These are phyloP conservation scores for Candida awuae DNA, from an alignment of 805 yeast species.

Conservation along the genomic window DNA sequence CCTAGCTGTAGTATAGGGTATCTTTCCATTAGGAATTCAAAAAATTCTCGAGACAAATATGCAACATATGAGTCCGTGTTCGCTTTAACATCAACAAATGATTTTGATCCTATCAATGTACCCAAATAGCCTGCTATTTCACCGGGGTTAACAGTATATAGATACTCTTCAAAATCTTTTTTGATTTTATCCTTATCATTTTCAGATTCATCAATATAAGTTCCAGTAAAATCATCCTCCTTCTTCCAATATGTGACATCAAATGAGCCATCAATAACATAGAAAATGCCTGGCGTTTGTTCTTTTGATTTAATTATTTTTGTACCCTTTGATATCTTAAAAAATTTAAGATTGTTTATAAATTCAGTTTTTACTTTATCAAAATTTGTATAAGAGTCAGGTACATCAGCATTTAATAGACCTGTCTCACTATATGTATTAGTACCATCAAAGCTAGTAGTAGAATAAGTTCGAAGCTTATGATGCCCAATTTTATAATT, in stretches of 20 bases:
- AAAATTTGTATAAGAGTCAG: constrained; percentile 30
- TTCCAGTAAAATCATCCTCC: constrained; percentile 14
- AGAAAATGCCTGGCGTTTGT: constrained; percentile 66
- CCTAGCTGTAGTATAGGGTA: constrained; percentile 70
- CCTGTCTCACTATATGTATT: constrained; percentile 9
- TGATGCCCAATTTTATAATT: not conserved
- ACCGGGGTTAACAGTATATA: constrained; percentile 63
- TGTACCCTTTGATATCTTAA: constrained; percentile 44
- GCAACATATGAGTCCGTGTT: constrained; percentile 61
- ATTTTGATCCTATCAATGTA: constrained; percentile 67
- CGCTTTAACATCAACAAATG: constrained; percentile 66
- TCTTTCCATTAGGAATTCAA: constrained; percentile 63
- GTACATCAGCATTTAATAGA: constrained; percentile 14
- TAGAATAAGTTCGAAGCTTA: constrained; percentile 21
- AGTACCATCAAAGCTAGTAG: constrained; percentile 12
- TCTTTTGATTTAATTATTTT: constrained; percentile 57
- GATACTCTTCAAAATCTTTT: constrained; percentile 26
- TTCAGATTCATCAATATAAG: constrained; percentile 9
- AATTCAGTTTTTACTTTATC: constrained; percentile 49
- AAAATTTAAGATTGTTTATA: constrained; percentile 50
- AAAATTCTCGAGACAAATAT: constrained; percentile 51
- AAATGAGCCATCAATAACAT: constrained; percentile 69
- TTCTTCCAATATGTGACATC: constrained; percentile 48
- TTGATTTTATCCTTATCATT: constrained; percentile 2
- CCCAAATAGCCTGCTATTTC: constrained; percentile 86